Evolutionary conservation across 2,329 filamentous ascomycete genomes (phyloP).

Genomic region (Stagonosporopsis rhizophila): DNA sequence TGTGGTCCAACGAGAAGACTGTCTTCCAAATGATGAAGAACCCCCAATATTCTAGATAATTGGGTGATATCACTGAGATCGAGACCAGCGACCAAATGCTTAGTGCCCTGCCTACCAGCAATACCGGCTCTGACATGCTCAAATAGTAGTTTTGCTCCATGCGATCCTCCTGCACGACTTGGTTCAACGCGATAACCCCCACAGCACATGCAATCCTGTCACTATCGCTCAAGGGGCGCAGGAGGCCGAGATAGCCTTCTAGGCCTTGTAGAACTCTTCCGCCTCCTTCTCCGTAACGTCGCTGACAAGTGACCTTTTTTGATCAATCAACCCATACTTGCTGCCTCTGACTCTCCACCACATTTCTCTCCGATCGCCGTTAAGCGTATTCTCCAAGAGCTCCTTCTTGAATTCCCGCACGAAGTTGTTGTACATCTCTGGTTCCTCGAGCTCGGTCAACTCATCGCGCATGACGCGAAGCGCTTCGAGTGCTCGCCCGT

Average conservation of each 20-base stretch:
- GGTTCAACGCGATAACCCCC: too few species aligned
- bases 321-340: slow-evolving; percentile 76
- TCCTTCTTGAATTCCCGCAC: slow-evolving; percentile 74
- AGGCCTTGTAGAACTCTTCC: slow-evolving; percentile 47
- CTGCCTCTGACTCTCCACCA: slow-evolving; percentile 76
- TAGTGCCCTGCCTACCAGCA: too few species aligned
- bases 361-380: slow-evolving; percentile 80
- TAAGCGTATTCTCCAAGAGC: slow-evolving; percentile 72
- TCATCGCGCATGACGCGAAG: slow-evolving; percentile 80
- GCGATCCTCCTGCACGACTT: too few species aligned
- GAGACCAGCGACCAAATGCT: too few species aligned
- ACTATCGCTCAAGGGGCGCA: not conserved
- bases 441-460: slow-evolving; percentile 76
- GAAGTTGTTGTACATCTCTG: slow-evolving; percentile 77
- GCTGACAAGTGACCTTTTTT: slow-evolving; percentile 22
- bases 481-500: slow-evolving; percentile 76
- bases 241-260: not conserved
- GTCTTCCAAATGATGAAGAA: too few species aligned
- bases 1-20: too few species aligned
- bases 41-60: too few species aligned
- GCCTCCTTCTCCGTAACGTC: slow-evolving; percentile 59
- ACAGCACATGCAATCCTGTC: too few species aligned
- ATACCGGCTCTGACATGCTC: too few species aligned
- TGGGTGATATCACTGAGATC: too few species aligned
- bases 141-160: too few species aligned